Base-by-base conservation (phyloP, 345 rosid genomes). In the Sisymbrium irio region DNA sequence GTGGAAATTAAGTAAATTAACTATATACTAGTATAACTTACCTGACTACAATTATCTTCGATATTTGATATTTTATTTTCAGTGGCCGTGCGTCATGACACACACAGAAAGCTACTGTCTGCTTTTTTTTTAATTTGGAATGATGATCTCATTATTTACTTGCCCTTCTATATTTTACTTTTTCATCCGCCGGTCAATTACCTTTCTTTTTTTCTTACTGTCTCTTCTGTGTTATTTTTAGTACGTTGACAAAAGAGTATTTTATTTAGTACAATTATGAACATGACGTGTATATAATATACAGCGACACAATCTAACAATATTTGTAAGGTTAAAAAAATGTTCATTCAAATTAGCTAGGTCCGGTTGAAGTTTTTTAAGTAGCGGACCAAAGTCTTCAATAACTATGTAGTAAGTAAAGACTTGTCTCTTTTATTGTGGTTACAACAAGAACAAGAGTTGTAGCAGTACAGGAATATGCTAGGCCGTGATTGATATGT, bases 141-240 rank as follows among this genome's bases (percentile, higher is more conserved):
- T 88, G 84, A 88, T 87, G 84, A 83, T 83, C 89, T 79, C 84
- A 88, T 91, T 75, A 88, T 88, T 82, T 75, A 79, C 74, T 61
- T 85, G 2, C 10, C 35, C 58, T 51, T 51, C 8, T 51, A 25
- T 19, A 19, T 65, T 30, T 35, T 20, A 4, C n/a, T 39, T 64
- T 54, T 33, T 33, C 47, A 33, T 53, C 71, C 42, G 20, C 32
- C 18, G 40, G 22, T 72, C 61, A 62, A 2, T 62, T 63, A 25
- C 59, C 30, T 47, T 54, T 50, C 25, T 14, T 47, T 22, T 35
- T 60, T 32, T 27, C 7, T 27, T 33, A 37, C 57, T n/a, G n/a
- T n/a, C n/a, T 32, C 2, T 25, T 22, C 35, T 2, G 10, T 28
- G 12, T 69, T 57, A 60, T 7, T 17, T 47, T 60, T 15, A 47